Evolutionary conservation across 305 asterid species (phyloP), one percentile per base, ranked within the genome.

Genomic region (Andrographis paniculata): DNA sequence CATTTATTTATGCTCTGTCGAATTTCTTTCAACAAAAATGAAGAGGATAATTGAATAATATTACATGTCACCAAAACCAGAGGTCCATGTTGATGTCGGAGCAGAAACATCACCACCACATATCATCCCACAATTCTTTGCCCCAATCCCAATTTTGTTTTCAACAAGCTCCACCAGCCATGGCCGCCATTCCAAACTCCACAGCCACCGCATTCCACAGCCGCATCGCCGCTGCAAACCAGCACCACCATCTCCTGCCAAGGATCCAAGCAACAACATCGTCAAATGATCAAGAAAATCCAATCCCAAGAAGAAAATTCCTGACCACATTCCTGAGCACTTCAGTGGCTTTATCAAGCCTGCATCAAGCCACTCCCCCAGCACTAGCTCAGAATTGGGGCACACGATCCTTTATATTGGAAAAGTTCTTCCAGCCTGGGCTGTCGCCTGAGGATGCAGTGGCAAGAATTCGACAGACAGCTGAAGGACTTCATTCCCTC

Each of bases 331-430:
- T 75, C 22, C 35, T 73, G 31, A 58, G 74, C 0, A 42, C 74
- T 20, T 68, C 88, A 11, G 15, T 68, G 20, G 65, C 69, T 24
- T 21, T 71, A 36, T 66, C 12, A 1, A 1, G 4, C 6, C 16
- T 58, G 62, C 62, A 69, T 0, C 64, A 60, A 22, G 45, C 48
- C 36, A 54, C 59, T 1, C 12, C 70, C 68, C 61, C 92, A 20
- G 87, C 93, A 9, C 37, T 65, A 11, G 89, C 89, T 5, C 71
- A 81, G 41, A 81, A 75, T 12, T 84, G 93, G 95, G 95, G 95
- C 14, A 74, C 74, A 0, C 79, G 82, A 1, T 84, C 95, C 0
- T 66, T 81, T 35, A 8, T 81, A 1, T 17, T 44, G 56, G 95
- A 84, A 16, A 63, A 61, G 20, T 80, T 63, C 60, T 80, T 80